Evolutionary conservation across 2,329 filamentous ascomycete genomes (phyloP).

Genomic region (Metarhizium album): DNA sequence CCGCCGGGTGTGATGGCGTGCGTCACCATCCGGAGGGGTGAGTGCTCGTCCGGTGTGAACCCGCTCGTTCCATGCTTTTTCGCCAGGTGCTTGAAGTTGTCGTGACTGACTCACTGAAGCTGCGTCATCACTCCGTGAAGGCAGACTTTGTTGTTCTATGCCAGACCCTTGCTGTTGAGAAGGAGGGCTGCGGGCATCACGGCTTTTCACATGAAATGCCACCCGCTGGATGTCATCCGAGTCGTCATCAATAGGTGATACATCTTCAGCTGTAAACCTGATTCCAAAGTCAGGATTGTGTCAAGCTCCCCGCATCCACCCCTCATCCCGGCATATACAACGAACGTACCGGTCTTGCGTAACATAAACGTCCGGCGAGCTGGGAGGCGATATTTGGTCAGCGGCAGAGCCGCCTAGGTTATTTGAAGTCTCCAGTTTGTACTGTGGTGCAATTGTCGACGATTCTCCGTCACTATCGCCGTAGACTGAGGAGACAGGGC

Average conservation of each 20-base stretch:
- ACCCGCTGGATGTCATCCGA: conserved; percentile 24
- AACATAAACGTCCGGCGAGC: conserved; percentile 39
- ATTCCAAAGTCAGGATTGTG: not conserved
- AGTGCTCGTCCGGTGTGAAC: not conserved
- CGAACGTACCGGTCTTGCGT: conserved; percentile 34
- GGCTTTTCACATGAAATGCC: conserved; percentile 8
- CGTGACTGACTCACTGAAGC: not conserved
- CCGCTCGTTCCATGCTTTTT: conserved; percentile 1
- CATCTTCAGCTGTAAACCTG: conserved; percentile 24
- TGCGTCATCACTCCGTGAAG: not conserved
- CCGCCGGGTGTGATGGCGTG: not conserved
- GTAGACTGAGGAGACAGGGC: conserved; percentile 48
- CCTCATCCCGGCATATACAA: conserved; percentile 9
- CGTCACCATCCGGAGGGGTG: not conserved
- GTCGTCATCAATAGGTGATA: conserved; percentile 43
- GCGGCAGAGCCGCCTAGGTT: conserved; percentile 28
- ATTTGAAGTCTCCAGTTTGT: conserved; percentile 16
- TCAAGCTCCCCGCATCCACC: not conserved
- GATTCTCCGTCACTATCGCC: conserved; percentile 21
- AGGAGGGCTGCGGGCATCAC: conserved; percentile 9
- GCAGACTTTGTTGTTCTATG: not conserved
- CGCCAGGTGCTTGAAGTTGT: not conserved
- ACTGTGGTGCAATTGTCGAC: conserved; percentile 27
- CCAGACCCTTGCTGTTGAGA: conserved; percentile 6
- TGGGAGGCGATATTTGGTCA: conserved; percentile 42